Percentiles rank a stretch among this genome's conserved stretches.
Evolutionary conservation across 306 rosid species (phyloP).

Genomic region (Clitoria ternatea): DNA sequence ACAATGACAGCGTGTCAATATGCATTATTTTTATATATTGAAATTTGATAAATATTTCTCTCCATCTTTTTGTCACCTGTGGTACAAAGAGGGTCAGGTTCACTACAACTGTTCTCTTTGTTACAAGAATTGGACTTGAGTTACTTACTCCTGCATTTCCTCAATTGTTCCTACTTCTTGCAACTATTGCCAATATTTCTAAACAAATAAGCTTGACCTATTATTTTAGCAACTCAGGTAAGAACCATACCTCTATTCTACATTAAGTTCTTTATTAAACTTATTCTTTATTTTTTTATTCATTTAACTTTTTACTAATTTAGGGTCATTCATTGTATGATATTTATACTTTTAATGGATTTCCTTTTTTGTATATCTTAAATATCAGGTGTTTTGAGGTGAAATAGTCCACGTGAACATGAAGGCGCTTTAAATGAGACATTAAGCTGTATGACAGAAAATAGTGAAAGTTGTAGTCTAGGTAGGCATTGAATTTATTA

Average conservation of each 20-base stretch:
- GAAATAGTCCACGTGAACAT: background rate
- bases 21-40: background rate
- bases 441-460: background rate
- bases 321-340: background rate
- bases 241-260: slow-evolving; percentile 25
- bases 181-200: slow-evolving; percentile 81
- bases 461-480: background rate
- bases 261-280: background rate
- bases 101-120: slow-evolving; percentile 66
- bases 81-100: slow-evolving; percentile 85
- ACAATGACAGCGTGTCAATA: no score
- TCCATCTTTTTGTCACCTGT: background rate
- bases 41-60: slow-evolving; percentile 8
- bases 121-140: slow-evolving; percentile 82
- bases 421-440: background rate
- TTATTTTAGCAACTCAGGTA: slow-evolving; percentile 81
- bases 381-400: background rate
- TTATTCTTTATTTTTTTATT: background rate
- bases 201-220: slow-evolving; percentile 93
- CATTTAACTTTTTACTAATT: background rate
- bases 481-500: background rate
- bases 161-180: slow-evolving; percentile 72
- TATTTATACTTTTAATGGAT: background rate
- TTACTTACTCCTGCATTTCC: slow-evolving; percentile 80
- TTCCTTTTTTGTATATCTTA: background rate